A percentile compares a stretch with the other conserved stretches of the same genome.
phyloP scores from a whole-genome alignment of 2,329 filamentous ascomycete genomes.

The Phaeosphaeriaceae sp. region DNA sequence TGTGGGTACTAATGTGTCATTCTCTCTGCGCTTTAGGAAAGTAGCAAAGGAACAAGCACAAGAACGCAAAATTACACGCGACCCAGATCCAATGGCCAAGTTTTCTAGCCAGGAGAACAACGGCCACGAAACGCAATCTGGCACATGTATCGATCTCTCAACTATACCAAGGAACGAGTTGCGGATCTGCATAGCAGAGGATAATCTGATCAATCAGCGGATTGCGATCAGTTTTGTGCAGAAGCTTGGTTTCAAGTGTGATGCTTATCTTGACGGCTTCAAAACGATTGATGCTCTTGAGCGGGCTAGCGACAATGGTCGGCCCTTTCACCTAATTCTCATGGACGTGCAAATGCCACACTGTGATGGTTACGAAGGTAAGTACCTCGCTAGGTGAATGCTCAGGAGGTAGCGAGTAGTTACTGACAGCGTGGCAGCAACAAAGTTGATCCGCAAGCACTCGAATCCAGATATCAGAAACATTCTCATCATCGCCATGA shows the following conservation, averaged over 20 bases:
- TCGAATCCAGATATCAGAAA: slow-evolving; percentile 76
- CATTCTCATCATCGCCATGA: slow-evolving; percentile 96
- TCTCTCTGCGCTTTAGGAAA: slow-evolving; percentile 86
- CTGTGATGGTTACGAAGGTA: slow-evolving; percentile 81
- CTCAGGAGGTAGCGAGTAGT: background rate
- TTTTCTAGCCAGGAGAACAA: slow-evolving; percentile 59
- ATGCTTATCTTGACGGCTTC: slow-evolving; percentile 87
- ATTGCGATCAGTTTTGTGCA: slow-evolving; percentile 92
- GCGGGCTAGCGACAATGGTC: slow-evolving; percentile 70
- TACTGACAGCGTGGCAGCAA: slow-evolving; percentile 60
- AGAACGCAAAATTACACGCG: slow-evolving; percentile 40
- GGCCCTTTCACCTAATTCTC: slow-evolving; percentile 85
- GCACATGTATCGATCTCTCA: slow-evolving; percentile 60
- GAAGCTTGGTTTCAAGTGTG: slow-evolving; percentile 83
- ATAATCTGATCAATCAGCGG: slow-evolving; percentile 92
- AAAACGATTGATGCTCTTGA: slow-evolving; percentile 88
- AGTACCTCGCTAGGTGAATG: background rate
- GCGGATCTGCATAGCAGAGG: slow-evolving; percentile 90
- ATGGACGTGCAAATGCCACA: slow-evolving; percentile 99
- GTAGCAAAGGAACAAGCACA: slow-evolving; percentile 68
- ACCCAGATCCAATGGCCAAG: slow-evolving; percentile 62
- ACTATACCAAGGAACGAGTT: slow-evolving; percentile 77
- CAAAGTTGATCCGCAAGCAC: slow-evolving; percentile 80
- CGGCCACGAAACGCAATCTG: slow-evolving; percentile 47
- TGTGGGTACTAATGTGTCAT: slow-evolving; percentile 74